Evolutionary conservation across 1,284 basidiomycete species (phyloP).

Genomic region (Puccinia coronata): DNA sequence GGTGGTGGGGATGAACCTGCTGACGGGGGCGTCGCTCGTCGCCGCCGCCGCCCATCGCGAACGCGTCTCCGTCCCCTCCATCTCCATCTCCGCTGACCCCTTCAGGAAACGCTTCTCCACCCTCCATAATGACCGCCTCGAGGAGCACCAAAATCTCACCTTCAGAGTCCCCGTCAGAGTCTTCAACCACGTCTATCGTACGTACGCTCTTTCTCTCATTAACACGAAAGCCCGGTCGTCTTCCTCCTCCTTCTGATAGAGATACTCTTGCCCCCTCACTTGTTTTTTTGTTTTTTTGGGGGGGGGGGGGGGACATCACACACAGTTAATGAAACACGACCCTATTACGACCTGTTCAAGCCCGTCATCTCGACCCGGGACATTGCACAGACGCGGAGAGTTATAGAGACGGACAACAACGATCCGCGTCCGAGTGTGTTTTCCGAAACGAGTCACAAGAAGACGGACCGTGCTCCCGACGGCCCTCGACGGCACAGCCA

Average conservation of each 20-base stretch:
- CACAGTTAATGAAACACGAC: slow-evolving; percentile 57
- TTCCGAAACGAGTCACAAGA: too few relatives aligned
- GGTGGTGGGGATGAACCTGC: slow-evolving; percentile 73
- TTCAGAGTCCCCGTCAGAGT: slow-evolving; percentile 82
- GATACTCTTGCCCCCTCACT: neutral
- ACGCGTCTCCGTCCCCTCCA: neutral
- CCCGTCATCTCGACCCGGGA: slow-evolving; percentile 56
- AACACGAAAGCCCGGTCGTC: neutral
- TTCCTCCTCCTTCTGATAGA: neutral
- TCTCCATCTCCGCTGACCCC: neutral
- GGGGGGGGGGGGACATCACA: too few relatives aligned
- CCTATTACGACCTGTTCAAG: slow-evolving; percentile 61
- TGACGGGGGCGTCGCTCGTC: neutral
- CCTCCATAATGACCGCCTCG: slow-evolving; percentile 27
- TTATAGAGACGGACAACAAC: neutral
- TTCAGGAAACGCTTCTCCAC: neutral
- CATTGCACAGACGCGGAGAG: neutral
- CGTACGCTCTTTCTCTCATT: neutral
- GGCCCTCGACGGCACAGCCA: neutral
- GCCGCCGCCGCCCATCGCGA: neutral
- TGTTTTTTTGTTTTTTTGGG: neutral
- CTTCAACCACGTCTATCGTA: slow-evolving; percentile 71
- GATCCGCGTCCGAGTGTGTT: neutral
- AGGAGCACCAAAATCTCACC: slow-evolving; percentile 58
- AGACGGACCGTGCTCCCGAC: too few relatives aligned